Conservation (phyloP, 805 yeast genomes). For the Clavispora phyllophila region DNA sequence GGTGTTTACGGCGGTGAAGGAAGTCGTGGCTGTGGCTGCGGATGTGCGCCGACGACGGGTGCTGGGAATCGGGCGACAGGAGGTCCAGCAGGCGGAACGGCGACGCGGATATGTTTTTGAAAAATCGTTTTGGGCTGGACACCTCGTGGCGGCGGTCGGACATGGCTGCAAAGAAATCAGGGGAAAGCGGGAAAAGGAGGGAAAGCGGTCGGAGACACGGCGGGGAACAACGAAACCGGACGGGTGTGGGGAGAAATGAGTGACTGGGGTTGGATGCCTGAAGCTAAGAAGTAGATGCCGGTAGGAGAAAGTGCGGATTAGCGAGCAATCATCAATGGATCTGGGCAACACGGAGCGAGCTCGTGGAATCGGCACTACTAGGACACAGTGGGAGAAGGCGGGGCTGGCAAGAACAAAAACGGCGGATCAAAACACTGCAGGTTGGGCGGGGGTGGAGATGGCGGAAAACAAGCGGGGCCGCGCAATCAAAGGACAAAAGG, state of each 20-base stretch:
- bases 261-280: constrained; percentile 9
- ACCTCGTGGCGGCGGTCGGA: constrained; percentile 1
- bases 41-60: constrained; percentile 5
- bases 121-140: constrained; percentile 16
- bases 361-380: neutral
- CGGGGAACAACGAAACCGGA: neutral
- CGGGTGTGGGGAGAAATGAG: constrained; percentile 3
- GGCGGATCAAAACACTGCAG: neutral
- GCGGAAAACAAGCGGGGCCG: neutral
- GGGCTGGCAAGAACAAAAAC: neutral
- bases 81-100: constrained; percentile 11
- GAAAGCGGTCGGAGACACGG: neutral
- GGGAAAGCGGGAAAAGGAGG: neutral
- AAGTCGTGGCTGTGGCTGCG: constrained; percentile 15
- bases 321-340: neutral
- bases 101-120: constrained; percentile 12
- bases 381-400: neutral
- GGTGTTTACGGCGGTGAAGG: constrained; percentile 4
- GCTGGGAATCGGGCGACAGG: constrained; percentile 1
- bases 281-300: neutral
- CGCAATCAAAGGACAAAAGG: neutral
- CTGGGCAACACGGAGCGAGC: neutral
- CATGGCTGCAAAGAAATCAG: neutral
- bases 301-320: neutral
- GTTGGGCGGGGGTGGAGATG: neutral